phyloP scores from a whole-genome alignment of 2,329 filamentous ascomycete species.

The Colletotrichum brevisporum region DNA sequence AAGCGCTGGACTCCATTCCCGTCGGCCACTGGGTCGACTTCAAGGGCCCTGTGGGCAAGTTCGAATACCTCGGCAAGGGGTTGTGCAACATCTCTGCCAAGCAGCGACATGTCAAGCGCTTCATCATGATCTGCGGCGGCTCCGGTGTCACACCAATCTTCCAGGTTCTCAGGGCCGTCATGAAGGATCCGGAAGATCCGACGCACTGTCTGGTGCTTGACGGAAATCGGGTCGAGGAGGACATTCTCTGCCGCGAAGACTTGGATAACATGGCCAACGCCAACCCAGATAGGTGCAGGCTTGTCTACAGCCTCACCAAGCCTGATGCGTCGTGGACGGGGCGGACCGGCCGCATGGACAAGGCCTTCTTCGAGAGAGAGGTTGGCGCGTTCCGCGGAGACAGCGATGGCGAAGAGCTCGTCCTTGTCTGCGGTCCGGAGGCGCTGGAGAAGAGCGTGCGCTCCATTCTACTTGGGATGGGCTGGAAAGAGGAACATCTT shows the following conservation, averaged over 20 bases:
- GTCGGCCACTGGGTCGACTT: constrained; percentile 83
- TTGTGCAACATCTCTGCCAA: constrained; percentile 72
- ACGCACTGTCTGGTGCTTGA: constrained; percentile 82
- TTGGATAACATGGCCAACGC: constrained; percentile 73
- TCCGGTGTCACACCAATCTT: constrained; percentile 95
- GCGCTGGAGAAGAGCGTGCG: constrained; percentile 79
- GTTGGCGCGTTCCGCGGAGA: constrained; percentile 56
- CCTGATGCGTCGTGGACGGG: constrained; percentile 77
- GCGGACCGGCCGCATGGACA: constrained; percentile 75
- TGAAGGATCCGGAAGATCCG: constrained; percentile 72
- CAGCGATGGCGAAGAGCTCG: constrained; percentile 67
- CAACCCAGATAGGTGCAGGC: constrained; percentile 69
- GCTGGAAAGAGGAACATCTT: constrained; percentile 81
- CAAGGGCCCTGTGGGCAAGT: constrained; percentile 90
- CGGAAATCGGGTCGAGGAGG: constrained; percentile 82
- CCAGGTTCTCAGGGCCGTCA: constrained; percentile 82
- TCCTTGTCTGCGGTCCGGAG: constrained; percentile 85
- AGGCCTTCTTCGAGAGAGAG: constrained; percentile 73
- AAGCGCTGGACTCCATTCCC: constrained; percentile 80
- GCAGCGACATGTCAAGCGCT: constrained; percentile 71
- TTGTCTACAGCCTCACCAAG: constrained; percentile 79
- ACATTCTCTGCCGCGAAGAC: constrained; percentile 85
- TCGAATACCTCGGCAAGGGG: constrained; percentile 82
- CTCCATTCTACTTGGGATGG: constrained; percentile 66
- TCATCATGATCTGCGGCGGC: constrained; percentile 90